Evolutionary conservation across 1,139 yeast species (phyloP).

Genomic region (Pichia sp.): DNA sequence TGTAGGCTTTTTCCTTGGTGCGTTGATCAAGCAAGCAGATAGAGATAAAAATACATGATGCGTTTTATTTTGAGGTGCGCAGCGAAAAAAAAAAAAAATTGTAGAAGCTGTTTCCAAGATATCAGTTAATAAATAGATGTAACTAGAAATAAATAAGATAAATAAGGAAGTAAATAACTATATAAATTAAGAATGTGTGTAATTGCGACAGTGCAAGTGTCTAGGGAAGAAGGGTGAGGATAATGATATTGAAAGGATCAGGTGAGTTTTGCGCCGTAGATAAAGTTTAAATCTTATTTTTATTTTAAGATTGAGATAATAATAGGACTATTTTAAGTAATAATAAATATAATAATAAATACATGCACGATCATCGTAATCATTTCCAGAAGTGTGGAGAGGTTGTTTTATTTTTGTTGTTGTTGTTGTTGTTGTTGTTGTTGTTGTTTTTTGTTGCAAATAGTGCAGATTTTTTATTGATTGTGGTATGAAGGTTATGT

Average conservation of each 20-base stretch:
- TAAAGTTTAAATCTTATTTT: neutral
- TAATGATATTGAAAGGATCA: neutral
- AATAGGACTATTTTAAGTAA: slow-evolving; percentile 7
- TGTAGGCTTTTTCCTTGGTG: no score
- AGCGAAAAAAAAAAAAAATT: neutral
- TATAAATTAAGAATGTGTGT: neutral
- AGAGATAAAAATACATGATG: no score
- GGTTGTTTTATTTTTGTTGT: neutral
- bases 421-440: slow-evolving; percentile 1
- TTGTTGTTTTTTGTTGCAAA: neutral
- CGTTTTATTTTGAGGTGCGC: neutral
- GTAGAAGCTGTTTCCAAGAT: neutral
- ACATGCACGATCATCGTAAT: slow-evolving; percentile 13
- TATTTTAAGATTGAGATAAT: slow-evolving; percentile 2
- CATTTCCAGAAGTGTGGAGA: neutral
- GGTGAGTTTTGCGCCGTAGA: neutral
- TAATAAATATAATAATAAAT: slow-evolving; percentile 15
- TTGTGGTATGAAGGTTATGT: neutral
- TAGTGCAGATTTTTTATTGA: neutral
- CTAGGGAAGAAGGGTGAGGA: neutral
- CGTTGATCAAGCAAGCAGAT: no score
- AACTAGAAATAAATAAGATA: slow-evolving; percentile 3
- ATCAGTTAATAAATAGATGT: neutral
- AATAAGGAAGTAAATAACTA: slow-evolving; percentile 4
- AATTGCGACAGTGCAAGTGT: neutral